Evolutionary conservation across 2,329 filamentous ascomycete genomes (phyloP), one percentile per base, ranked within the genome.

Genomic region (Periconia sp.): DNA sequence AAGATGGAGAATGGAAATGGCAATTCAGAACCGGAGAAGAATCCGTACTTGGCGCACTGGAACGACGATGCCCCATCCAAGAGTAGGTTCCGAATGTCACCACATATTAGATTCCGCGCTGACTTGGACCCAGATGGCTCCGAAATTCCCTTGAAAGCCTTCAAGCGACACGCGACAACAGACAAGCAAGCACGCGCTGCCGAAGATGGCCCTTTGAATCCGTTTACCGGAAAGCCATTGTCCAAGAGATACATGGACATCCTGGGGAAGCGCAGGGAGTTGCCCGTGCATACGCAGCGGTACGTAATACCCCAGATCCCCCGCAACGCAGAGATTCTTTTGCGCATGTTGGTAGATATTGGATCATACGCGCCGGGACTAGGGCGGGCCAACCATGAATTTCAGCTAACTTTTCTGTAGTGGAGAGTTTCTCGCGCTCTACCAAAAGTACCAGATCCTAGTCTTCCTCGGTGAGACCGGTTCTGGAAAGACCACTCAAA

Each of bases 391-490:
- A 35, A 23, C 15, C 44, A 40, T 27, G 41, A 20, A 45, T 37
- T 6, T 5, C 11, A n/a, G 33, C 65, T 65, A 50, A 66, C 48
- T 3, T 30, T 3, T 8, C n/a, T 40, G 35, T 52, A 90, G 90
- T 74, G 86, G 94, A 75, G 94, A 99, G 73, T 99, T 99, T 72
- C 83, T 99, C 55, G 81, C 92, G 70, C 85, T 96, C 69, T 99
- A 95, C 77, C 95, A 99, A 68, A 86, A 89, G 66, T 91, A 88
- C 20, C 94, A 99, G 77, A 97, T 99, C 63, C 86, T 99, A 56
- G 94, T 99, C 67, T 97, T 99, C 69, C 94, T 99, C 60, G 94
- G 94, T 79, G 94, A 99, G 81, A 99, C 94, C 9, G 94, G 95
- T 85, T 99, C 94, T 62, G 94, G 94, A 79, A 99, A 99, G 81